Conservation (phyloP, 306 rosid genomes). For the Datisca glomerata region DNA sequence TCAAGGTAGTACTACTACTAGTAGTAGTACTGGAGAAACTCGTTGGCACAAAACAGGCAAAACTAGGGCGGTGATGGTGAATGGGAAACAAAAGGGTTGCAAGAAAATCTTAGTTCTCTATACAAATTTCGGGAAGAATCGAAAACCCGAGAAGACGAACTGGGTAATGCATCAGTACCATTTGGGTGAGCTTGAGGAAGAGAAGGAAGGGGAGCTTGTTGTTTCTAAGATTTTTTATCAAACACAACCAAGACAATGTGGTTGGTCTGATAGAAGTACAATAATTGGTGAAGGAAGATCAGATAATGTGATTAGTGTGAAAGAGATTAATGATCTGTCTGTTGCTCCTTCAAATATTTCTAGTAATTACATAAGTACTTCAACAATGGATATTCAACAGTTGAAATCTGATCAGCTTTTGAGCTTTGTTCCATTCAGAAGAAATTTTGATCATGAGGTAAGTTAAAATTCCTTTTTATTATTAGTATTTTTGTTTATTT, state of each 20-base stretch:
- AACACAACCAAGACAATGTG: conserved; percentile 93
- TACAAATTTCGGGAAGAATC: conserved; percentile 86
- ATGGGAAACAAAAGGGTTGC: conserved; percentile 86
- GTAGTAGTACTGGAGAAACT: too few relatives aligned
- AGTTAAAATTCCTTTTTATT: too few relatives aligned
- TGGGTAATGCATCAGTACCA: conserved; percentile 99
- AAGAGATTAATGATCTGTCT: too few relatives aligned
- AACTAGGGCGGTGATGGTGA: conserved; percentile 79
- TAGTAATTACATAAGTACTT: too few relatives aligned
- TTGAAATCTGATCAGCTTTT: conserved; percentile 68
- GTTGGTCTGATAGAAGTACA: conserved; percentile 39
- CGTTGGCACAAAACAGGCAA: conserved; percentile 99
- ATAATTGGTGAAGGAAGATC: conserved; percentile 4
- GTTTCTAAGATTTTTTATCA: conserved; percentile 91
- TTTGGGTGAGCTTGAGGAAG: conserved; percentile 78
- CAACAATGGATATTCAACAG: conserved; percentile 51
- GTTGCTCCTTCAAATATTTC: conserved; percentile 36
- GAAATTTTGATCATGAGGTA: conserved; percentile 74
- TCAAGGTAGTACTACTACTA: too few relatives aligned
- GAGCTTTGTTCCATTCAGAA: conserved; percentile 62
- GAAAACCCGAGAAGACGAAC: conserved; percentile 89
- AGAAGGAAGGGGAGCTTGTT: conserved; percentile 90
- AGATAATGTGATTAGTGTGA: too few relatives aligned
- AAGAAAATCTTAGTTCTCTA: conserved; percentile 88
- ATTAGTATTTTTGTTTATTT: too few relatives aligned